These are phyloP conservation scores for Collybia sordida DNA, from an alignment of 768 basidiomycete species.

Conservation along the genomic window DNA sequence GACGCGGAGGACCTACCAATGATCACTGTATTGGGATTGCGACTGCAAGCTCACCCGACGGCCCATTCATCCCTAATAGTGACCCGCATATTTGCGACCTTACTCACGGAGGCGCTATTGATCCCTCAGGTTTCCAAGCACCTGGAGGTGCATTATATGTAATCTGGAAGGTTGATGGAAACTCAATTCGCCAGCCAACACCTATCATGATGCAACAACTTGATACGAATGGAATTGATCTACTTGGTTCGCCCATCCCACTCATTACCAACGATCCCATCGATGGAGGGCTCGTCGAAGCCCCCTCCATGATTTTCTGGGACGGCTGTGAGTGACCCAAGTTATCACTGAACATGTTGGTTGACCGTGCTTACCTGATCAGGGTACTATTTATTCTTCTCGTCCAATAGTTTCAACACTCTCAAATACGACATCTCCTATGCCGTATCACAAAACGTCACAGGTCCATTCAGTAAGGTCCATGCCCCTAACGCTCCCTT, in stretches of 20 bases:
- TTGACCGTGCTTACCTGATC: constrained; percentile 3
- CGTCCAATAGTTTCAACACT: constrained; percentile 24
- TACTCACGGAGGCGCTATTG: constrained; percentile 24
- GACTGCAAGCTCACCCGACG: constrained; percentile 18
- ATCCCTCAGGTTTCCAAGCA: constrained; percentile 22
- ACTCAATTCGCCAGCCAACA: constrained; percentile 24
- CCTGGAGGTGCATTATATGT: constrained; percentile 23
- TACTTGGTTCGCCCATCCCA: constrained; percentile 17
- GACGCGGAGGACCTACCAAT: constrained; percentile 3
- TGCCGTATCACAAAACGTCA: constrained; percentile 23
- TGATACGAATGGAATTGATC: constrained; percentile 21
- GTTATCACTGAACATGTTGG: neutral
- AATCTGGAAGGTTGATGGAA: constrained; percentile 32
- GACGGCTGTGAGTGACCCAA: constrained; percentile 8
- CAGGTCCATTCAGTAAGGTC: constrained; percentile 29
- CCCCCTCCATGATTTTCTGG: constrained; percentile 20
- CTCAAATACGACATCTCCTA: constrained; percentile 26
- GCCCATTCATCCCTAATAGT: constrained; percentile 23
- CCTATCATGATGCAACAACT: constrained; percentile 27
- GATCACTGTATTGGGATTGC: constrained; percentile 27
- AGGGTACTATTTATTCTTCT: constrained; percentile 26
- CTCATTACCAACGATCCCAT: constrained; percentile 21
- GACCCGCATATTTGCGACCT: constrained; percentile 22
- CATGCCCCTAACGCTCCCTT: constrained; percentile 17
- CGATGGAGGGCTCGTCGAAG: constrained; percentile 29